Evolutionary conservation across 2,329 filamentous ascomycete genomes (phyloP).

Genomic region (Ceratocystis colombiana): DNA sequence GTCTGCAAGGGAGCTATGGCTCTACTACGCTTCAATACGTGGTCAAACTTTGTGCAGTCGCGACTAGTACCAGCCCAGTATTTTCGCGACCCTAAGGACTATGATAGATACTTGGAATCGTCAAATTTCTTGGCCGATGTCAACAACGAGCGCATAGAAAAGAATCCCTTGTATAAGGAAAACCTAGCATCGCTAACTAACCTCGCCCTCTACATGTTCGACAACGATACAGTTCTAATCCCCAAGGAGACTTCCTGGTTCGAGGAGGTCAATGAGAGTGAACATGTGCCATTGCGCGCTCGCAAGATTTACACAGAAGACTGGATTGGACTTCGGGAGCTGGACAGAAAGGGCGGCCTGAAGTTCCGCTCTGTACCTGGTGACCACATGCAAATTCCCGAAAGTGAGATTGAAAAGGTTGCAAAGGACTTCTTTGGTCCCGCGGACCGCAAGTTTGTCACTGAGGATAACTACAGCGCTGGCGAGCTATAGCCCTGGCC

Average conservation of each 20-base stretch:
- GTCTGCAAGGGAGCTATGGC: conserved; percentile 72
- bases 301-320: conserved; percentile 74
- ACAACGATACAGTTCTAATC: conserved; percentile 72
- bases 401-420: conserved; percentile 53
- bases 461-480: conserved; percentile 5
- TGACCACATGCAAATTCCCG: conserved; percentile 70
- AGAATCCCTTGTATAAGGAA: conserved; percentile 63
- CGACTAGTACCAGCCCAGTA: conserved; percentile 89
- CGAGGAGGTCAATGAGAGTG: conserved; percentile 66
- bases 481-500: conserved; percentile 17
- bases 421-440: conserved; percentile 60
- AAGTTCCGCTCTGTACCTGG: conserved; percentile 64
- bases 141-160: conserved; percentile 75
- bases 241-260: conserved; percentile 92
- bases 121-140: conserved; percentile 90
- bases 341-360: conserved; percentile 71
- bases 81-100: conserved; percentile 61
- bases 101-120: conserved; percentile 63
- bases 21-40: conserved; percentile 69
- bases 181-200: conserved; percentile 61
- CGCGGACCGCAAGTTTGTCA: conserved; percentile 34
- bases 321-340: conserved; percentile 73
- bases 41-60: conserved; percentile 66
- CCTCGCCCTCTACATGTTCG: conserved; percentile 84
- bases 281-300: conserved; percentile 57